Base-by-base conservation (phyloP, 306 rosid species). In the Inga leiocalycina region DNA sequence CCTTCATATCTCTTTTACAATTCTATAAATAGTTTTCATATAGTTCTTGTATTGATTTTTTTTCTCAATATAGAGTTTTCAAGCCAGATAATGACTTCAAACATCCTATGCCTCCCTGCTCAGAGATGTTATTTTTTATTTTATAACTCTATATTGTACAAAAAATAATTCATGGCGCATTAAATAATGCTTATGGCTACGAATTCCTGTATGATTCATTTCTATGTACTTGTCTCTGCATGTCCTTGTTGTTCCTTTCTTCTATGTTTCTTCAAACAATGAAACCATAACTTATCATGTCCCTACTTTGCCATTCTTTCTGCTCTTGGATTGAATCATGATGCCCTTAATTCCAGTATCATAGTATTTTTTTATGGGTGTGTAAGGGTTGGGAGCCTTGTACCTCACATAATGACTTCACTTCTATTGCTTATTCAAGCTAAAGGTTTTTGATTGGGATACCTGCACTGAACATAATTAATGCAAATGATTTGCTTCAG, bases 1-100 rank as follows among this genome's bases (percentile, higher is more conserved):
- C 79, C 6, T 54, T 75, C 59, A 35, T 22, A 54, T 61, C 61
- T 76, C 49, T 72, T 83, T 80, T 61, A 15, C 32, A 75, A 67
- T 51, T 4, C 13, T 16, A 13, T 77, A 67, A 27, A 71, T 52
- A 72, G n/a, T 70, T 75, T 44, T 80, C 72, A 10, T 76, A n/a
- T 75, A 22, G 72, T 48, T 69, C 76, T 32, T 81, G 15, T 46
- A 71, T 35, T 8, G 35, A 73, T 61, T 12, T 12, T 24, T 71
- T 16, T 54, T 52, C 7, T 32, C 22, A 52, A 14, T 68, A n/a
- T 45, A 49, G 57, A 37, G 71, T 34, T 61, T 80, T 20, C 67
- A 65, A 13, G 10, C 30, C 8, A 15, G 68, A 48, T 39, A 48
- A 64, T 16, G 62, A 76, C 41, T 61, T 51, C 22, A 37, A 70